Evolutionary conservation across 352 stramenopile species (phyloP), one percentile per base, ranked within the genome.

Genomic region (Phytophthora sansomeana): DNA sequence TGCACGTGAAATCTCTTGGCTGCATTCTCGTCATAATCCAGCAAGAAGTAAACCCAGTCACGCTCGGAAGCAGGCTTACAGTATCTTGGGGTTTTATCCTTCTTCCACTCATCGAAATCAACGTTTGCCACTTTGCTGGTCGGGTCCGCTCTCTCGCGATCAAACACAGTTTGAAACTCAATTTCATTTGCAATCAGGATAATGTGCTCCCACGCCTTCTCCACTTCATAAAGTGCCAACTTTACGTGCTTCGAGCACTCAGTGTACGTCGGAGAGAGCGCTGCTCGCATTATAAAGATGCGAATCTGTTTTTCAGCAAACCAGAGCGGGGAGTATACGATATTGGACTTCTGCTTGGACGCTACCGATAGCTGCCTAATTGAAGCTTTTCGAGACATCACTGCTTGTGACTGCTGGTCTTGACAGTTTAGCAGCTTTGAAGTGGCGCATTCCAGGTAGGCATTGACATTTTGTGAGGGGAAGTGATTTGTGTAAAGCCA

Each of bases 401-500:
- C 9, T 24, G 29, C 13, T 51, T 64, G 38, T 16, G 67, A 32
- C 41, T 51, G 48, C 50, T 74, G 58, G 10, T 53, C 63, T 61
- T 89, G 61, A 47, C 74, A 74, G 17, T 63, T 52, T 29, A 77
- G 19, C 13, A 97, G 43, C 4, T 77, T 73, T 14, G 73, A 78
- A 7, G 76, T 46, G 11, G 87, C 86, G 5, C 60, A 76, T n/a
- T 90, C 69, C 6, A 96, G 48, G 62, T 94, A 81, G 9, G 71
- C 43, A 1, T 84, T 54, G 1, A 81, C 72, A 28, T 94, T 88
- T 52, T 89, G 63, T 17, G 63, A 44, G 0, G 85, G 72, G 30
- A 93, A 78, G 4, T 84, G 78, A 36, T 91, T 90, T 1, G 87
- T 85, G 53, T 85, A 83, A 21, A 96, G 57, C 89, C 89, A 97